Evolutionary conservation across 2,329 filamentous ascomycete genomes (phyloP), one percentile per base, ranked within the genome.

Genomic region (Neophaeococcomyces aloes): DNA sequence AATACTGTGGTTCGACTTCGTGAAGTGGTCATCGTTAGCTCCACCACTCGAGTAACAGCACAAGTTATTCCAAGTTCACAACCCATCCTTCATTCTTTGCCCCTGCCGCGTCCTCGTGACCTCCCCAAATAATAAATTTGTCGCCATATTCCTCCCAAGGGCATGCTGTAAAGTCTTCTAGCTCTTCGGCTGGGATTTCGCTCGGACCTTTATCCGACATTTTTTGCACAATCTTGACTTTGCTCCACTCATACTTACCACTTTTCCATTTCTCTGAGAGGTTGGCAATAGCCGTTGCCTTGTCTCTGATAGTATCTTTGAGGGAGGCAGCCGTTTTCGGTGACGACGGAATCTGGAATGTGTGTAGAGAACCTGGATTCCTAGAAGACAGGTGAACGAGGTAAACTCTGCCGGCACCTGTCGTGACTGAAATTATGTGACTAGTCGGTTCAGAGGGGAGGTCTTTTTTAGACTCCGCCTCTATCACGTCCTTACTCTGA

Each of bases 181-280:
- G 42, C 3, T 30, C 41, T 18, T 35, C 17, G 6, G 15, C 18
- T 2, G 44, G 47, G 32, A 27, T 44, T 10, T 37, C 30, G n/a
- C 31, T 13, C 8, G 15, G 13, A 11, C 18, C 38, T 14, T 45
- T 40, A 31, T 38, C 25, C 14, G 11, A 41, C 8, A 8, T 14
- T 10, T 15, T 29, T n/a, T 45, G 34, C 18, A 45, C 47, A 33
- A 49, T 15, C 34, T 52, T 44, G 27, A 45, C 42, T 33, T 41
- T 47, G 11, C 47, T 45, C 49, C 49, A 52, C 11, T 42, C 41
- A 15, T 46, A 31, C 19, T 47, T 38, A 2, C 49, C 49, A 3
- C 47, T 50, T 29, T 42, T 42, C 39, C 39, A 42, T 29, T 21
- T 35, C 14, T 42, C 39, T 7, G 29, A 25, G 13, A 42, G 14